Evolutionary conservation across 1,284 basidiomycete genomes (phyloP).

Genomic region (Malassezia slooffiae): DNA sequence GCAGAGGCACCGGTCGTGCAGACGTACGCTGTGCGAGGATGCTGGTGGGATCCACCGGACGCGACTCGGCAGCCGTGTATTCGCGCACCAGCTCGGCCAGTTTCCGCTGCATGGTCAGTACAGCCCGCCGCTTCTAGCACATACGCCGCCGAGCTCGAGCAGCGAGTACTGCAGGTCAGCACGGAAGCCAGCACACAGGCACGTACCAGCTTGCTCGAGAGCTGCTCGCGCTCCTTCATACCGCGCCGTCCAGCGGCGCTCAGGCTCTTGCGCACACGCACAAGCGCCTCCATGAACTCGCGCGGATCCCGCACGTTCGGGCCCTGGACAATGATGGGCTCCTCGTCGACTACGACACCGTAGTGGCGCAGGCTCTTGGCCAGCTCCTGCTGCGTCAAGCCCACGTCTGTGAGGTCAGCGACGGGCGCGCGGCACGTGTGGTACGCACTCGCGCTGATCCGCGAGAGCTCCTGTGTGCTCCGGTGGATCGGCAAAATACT

Average conservation of each 20-base stretch:
- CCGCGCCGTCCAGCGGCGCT: conserved; percentile 22
- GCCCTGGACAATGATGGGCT: conserved; percentile 36
- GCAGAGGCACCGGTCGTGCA: conserved; percentile 16
- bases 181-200: too few species aligned
- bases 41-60: conserved; percentile 24
- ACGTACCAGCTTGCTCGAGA: conserved; percentile 36
- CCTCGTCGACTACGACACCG: conserved; percentile 39
- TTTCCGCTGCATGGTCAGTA: too few species aligned
- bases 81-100: conserved; percentile 31
- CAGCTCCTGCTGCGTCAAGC: conserved; percentile 30
- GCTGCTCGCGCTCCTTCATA: conserved; percentile 27
- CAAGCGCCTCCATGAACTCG: conserved; percentile 41
- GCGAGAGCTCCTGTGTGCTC: conserved; percentile 36
- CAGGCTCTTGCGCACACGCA: conserved; percentile 34
- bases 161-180: too few species aligned
- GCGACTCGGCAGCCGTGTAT: conserved; percentile 31
- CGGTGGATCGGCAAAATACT: conserved; percentile 44
- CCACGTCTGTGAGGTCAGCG: conserved; percentile 18
- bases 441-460: conserved; percentile 18
- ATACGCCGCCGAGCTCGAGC: conserved; percentile 36
- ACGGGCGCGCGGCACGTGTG: too few species aligned
- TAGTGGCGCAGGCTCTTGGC: conserved; percentile 38
- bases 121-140: too few species aligned
- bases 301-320: conserved; percentile 30
- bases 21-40: conserved; percentile 15